These are phyloP conservation scores for Capronia epimyces DNA, from an alignment of 2,329 filamentous ascomycete species.

Conservation along the genomic window DNA sequence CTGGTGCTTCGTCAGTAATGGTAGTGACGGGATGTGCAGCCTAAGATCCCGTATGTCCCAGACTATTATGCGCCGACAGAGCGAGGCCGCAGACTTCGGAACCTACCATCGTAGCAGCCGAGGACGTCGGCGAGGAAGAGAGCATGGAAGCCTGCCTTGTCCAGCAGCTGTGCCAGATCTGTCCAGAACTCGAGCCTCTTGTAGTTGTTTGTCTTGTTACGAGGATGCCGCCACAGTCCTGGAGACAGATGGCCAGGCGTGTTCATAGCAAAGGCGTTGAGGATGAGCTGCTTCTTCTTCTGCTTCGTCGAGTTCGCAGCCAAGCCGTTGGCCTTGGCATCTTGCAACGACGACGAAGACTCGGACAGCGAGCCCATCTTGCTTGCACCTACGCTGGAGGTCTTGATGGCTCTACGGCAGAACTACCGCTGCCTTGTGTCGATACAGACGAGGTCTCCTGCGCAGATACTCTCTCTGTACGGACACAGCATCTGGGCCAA, in stretches of 20 bases:
- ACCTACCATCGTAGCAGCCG: conserved; percentile 16
- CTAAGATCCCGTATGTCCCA: background rate
- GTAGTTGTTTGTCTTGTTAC: conserved; percentile 37
- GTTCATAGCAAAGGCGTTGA: conserved; percentile 48
- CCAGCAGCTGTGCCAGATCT: conserved; percentile 43
- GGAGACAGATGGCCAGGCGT: conserved; percentile 44
- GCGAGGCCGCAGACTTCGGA: too few relatives aligned
- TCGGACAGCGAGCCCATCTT: too few relatives aligned
- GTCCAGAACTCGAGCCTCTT: conserved; percentile 46
- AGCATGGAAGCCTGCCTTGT: conserved; percentile 47
- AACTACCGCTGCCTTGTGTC: too few relatives aligned
- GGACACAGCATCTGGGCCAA: too few relatives aligned
- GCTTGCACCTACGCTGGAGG: too few relatives aligned
- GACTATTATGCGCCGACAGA: too few relatives aligned
- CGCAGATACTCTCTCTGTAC: too few relatives aligned
- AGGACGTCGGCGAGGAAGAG: conserved; percentile 50
- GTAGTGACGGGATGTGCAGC: background rate
- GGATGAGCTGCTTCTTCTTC: conserved; percentile 36
- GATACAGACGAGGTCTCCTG: too few relatives aligned
- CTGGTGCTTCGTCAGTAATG: conserved; percentile 10
- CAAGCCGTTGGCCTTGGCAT: conserved; percentile 5
- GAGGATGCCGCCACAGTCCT: conserved; percentile 37
- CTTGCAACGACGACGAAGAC: background rate
- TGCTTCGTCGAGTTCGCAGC: conserved; percentile 2
- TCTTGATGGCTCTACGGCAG: too few relatives aligned